Base-by-base conservation (phyloP, 768 basidiomycete species). In the Tubosaeta sp. region DNA sequence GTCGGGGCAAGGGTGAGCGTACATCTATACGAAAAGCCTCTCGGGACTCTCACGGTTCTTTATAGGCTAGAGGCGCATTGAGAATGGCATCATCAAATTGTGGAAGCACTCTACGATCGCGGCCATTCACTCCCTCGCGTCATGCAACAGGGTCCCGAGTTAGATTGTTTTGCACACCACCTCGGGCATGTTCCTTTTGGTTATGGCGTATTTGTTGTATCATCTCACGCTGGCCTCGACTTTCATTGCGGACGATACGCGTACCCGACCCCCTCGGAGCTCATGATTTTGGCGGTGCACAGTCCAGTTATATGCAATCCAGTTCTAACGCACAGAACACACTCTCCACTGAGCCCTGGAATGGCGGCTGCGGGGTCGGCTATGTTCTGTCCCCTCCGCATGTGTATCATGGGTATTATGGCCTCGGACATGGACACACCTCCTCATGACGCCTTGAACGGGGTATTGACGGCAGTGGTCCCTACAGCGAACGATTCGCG, bases 291-390 rank as follows among this genome's bases (percentile, higher is more conserved):
- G 50, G 70, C 50, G 72, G 68, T 57, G 72, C 76, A 53, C 73
- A 73, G 42, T 72, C 78, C 46, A 79, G 81, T 64, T 86, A 85
- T 67, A 72, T 84, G 58, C 77, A 84, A 59, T 80, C 84, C 19
- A 76, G 82, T 51, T 84, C 81, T 44, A 76, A 79, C 55, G 82
- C 81, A 84, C 67, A 73, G 85, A 59, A 84, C 85, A 46, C 86
- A 88, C 65, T 86, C 86, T 42, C 86, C 86, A 44, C 66, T 83
- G 61, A 79, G 77, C 48, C 82, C 78, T 56, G 76, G 74, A 51
- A 64, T 72, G 33, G 42, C 42, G 1, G 60, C 65, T 50, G 69
- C 67, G 67, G 69, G 19, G 67, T 71, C 44, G 74, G 75, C 32
- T 77, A 78, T 59, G 64, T 74, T 33, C 62, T 76, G 0, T 74